These are phyloP conservation scores for Monilinia laxa DNA, from an alignment of 2,329 filamentous ascomycete species.

Conservation along the genomic window DNA sequence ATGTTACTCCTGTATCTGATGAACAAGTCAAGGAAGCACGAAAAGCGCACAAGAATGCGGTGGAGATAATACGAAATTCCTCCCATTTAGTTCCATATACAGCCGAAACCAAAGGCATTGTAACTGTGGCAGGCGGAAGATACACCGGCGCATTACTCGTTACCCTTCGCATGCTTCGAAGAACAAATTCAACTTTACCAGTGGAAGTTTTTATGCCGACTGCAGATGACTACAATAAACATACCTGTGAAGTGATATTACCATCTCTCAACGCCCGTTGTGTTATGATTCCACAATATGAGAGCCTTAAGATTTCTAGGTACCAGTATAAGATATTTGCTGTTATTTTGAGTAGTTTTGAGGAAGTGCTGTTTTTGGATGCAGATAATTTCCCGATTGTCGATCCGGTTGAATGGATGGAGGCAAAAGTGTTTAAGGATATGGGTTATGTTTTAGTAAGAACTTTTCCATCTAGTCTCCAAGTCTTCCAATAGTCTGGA, in stretches of 20 bases:
- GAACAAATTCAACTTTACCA: constrained; percentile 43
- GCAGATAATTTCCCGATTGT: constrained; percentile 47
- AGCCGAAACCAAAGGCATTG: constrained; percentile 41
- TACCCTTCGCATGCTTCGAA: constrained; percentile 44
- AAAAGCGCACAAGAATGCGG: constrained; percentile 3
- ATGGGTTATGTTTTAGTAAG: constrained; percentile 43
- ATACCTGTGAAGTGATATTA: constrained; percentile 42
- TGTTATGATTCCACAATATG: constrained; percentile 45
- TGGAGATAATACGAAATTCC: constrained; percentile 3
- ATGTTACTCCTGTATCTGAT: constrained; percentile 18
- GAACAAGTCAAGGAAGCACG: not conserved
- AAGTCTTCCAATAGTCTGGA: too few species aligned
- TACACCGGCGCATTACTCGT: constrained; percentile 44
- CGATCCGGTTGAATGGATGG: constrained; percentile 45
- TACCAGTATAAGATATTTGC: constrained; percentile 51
- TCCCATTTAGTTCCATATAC: constrained; percentile 11
- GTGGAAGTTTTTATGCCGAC: constrained; percentile 45
- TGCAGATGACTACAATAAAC: constrained; percentile 41
- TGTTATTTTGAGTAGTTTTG: constrained; percentile 50
- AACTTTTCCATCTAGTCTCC: not conserved
- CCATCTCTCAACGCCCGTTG: constrained; percentile 44
- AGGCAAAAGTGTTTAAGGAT: constrained; percentile 44
- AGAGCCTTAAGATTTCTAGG: constrained; percentile 41
- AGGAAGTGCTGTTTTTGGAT: constrained; percentile 50
- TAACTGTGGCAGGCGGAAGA: constrained; percentile 43